These are phyloP conservation scores for Paragyromitra xinjiangensis DNA, from an alignment of 495 filamentous ascomycete genomes.

Conservation along the genomic window DNA sequence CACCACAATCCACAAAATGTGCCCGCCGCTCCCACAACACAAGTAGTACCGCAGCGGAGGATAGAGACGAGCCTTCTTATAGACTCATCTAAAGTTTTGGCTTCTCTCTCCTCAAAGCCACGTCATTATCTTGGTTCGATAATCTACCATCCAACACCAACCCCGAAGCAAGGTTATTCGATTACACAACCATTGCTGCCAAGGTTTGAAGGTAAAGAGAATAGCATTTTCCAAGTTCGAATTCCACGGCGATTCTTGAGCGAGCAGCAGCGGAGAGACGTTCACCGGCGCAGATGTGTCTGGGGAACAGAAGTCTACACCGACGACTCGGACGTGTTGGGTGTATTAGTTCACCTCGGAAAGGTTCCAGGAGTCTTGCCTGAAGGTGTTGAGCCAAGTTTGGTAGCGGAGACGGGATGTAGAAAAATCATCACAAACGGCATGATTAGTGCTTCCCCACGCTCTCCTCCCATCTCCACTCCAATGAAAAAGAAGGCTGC, in stretches of 20 bases:
- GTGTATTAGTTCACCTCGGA: constrained; percentile 90
- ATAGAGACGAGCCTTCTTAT: constrained; percentile 56
- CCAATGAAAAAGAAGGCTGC: constrained; percentile 50
- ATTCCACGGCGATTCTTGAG: constrained; percentile 81
- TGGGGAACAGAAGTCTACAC: constrained; percentile 97
- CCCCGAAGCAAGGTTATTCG: constrained; percentile 73
- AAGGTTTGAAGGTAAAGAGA: constrained; percentile 80
- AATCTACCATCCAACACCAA: constrained; percentile 65
- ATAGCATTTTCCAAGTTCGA: constrained; percentile 88
- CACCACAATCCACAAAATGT: constrained; percentile 66
- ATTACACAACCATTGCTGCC: constrained; percentile 75
- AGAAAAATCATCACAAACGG: constrained; percentile 50
- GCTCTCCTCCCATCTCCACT: constrained; percentile 40
- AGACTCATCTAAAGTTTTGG: constrained; percentile 63
- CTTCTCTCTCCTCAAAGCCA: constrained; percentile 63
- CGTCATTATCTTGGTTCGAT: constrained; percentile 62
- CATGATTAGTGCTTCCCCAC: constrained; percentile 40
- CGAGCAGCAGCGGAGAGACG: constrained; percentile 74
- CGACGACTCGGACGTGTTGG: constrained; percentile 92
- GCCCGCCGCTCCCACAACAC: constrained; percentile 58
- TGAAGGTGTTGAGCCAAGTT: constrained; percentile 71
- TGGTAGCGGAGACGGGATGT: constrained; percentile 59
- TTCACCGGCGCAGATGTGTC: constrained; percentile 76
- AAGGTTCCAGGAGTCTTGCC: constrained; percentile 90
- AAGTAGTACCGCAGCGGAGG: constrained; percentile 57